Evolutionary conservation across 1,139 yeast species (phyloP), one percentile per base, ranked within the genome.

Genomic region (Yamadazyma blattariae): DNA sequence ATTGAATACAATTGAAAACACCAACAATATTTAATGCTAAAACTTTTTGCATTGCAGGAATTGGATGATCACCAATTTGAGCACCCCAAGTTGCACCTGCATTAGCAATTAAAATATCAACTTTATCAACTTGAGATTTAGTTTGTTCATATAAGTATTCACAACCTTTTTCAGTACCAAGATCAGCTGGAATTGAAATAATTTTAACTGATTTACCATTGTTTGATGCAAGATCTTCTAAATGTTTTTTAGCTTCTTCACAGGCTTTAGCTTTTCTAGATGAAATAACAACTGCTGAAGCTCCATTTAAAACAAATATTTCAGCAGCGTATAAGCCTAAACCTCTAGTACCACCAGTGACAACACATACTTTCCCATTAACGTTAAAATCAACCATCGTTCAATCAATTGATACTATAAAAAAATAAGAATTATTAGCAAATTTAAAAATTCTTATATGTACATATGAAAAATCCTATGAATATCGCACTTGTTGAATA

Each of bases 31-130:
- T 84, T 52, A 84, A 70, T 37, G 73, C 72, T 53, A 82, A 57
- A 7, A 83, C 82, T 58, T 82, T 83, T 44, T 71, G 76, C 46
- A 84, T 61, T 1, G 87, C 89, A 4, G 61, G 42, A 29, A 78
- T 78, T 1, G 87, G 79, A 51, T 83, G 90, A 5, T 63, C 63
- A 29, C 69, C 81, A 38, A 83, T 60, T 21, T 74, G 75, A 5
- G 79, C 83, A 22, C 90, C 92, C 92, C 92, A 84, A 12, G 83
- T 63, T 9, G 90, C 89, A 32, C 94, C 94, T 11, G 92, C 92
- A 50, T 84, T 84, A 40, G 90, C 88, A 48, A 82, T 67, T 43
- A 84, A 65, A 41, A 84, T 80, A 52, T 84, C 79, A 23, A 82
- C 69, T 50, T 69, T 66, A 26, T 61, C 59, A 15, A 70, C 70